Base-by-base conservation (phyloP, 768 basidiomycete genomes). In the Amanita phalloides region DNA sequence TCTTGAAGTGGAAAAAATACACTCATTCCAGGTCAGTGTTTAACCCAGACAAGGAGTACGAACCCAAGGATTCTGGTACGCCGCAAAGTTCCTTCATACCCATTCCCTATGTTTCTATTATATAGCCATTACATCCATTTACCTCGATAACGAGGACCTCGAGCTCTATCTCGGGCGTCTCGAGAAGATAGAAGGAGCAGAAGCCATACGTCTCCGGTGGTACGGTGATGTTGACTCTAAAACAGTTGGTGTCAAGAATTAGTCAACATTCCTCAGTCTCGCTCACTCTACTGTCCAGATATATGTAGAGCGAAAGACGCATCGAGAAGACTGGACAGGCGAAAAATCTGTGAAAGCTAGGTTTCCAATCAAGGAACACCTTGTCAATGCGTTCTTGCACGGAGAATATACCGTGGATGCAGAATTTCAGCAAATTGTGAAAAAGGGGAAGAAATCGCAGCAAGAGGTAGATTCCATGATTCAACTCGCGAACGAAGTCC, bases 281-380 rank as follows among this genome's bases (percentile, higher is more conserved):
- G 25, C 10, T n/a, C 7, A 9, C 10, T 28, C 4, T 11, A 33
- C 32, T 33, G 33, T 10, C 6, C 58, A 89, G 84, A 88, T 91
- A 36, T 91, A 88, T 57, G 84, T 91, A 17, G 88, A 91, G 67
- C 85, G 88, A 38, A 91, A 91, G 67, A 91, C 88, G 0, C 88
- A 99, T 64, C 81, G 93, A 50, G 96, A 99, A 67, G 96, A 99
- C 62, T 99, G 96, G 96, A 98, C 95, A 0, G 96, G 96, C 32
- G 95, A 99, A 67, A 97, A 97, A 67, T 93, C 90, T 8, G 94
- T 98, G 63, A 99, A 97, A 68, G 89, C 93, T 11, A 87, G 94
- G 9, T 97, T 98, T 71, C 82, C 90, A 2, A 84, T 99, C 65
- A 93, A 95, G 63, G 95, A 97, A 63, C 82, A 91, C 55, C 80